Evolutionary conservation across 768 basidiomycete genomes (phyloP).

Genomic region (Gloeostereum incarnatum): DNA sequence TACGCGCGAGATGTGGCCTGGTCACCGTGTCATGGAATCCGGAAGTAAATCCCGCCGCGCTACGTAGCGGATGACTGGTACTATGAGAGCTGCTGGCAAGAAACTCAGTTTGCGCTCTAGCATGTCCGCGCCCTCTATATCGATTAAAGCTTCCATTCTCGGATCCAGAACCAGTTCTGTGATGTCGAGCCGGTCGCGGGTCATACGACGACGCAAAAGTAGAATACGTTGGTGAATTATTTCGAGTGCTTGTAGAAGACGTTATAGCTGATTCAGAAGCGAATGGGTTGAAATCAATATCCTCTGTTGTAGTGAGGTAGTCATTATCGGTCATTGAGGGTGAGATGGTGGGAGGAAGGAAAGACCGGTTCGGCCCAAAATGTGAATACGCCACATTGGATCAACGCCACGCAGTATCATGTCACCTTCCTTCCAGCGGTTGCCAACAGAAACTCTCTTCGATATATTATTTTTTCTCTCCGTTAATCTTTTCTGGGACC

Average conservation of each 20-base stretch:
- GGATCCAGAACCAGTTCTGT: background rate
- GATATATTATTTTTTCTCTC: too few species aligned
- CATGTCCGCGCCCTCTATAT: background rate
- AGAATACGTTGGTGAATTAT: too few species aligned
- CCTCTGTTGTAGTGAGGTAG: too few species aligned
- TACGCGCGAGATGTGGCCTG: slow-evolving; percentile 29
- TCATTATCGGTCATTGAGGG: too few species aligned
- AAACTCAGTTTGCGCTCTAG: background rate
- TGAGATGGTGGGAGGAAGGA: too few species aligned
- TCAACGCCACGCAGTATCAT: too few species aligned
- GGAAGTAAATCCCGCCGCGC: slow-evolving; percentile 5
- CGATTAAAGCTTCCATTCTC: background rate
- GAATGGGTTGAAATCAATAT: slow-evolving; percentile 5
- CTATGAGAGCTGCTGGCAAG: background rate
- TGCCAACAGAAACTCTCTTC: too few species aligned
- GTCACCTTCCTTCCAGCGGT: too few species aligned
- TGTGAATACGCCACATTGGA: too few species aligned
- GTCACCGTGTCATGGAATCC: slow-evolving; percentile 20
- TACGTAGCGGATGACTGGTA: slow-evolving; percentile 11
- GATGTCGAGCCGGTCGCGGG: background rate
- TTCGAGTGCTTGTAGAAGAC: background rate
- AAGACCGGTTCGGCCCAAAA: too few species aligned
- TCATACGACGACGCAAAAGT: background rate
- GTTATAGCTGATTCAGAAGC: background rate
- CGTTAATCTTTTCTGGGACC: too few species aligned